Base-by-base conservation (phyloP, 139 green algal genomes). In the Picochlorum sp. region DNA sequence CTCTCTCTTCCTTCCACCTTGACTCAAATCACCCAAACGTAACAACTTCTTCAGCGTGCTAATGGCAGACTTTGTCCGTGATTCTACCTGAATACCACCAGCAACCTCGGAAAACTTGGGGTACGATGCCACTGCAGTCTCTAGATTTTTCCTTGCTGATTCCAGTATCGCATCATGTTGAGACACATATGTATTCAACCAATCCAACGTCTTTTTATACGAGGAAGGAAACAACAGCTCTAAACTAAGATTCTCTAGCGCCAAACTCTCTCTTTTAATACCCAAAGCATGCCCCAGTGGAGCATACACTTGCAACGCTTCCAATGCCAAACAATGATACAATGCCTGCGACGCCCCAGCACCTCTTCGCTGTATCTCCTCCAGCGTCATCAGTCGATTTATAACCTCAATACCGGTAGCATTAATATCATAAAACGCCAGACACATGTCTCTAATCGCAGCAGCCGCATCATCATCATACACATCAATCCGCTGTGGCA, bases 31-130 rank as follows among this genome's bases (percentile, higher is more conserved):
- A 20, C 75, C 79, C 70, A 95, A 69, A 2, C 82, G 69, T 71
- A 98, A 76, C 61, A 98, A 68, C 81, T 98, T 98, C 69, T 87
- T 86, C 83, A 98, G 94, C 10, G 89, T 88, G 75, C 74, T 89
- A 77, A 87, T 95, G 38, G 93, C 73, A 58, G 73, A 88, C 76
- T 98, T 98, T 30, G 82, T 83, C 55, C 91, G 86, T 2, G 69
- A 78, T 3, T 71, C 51, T 14, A 89, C 67, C 68, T 76, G 65
- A 24, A 71, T 78, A 15, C 71, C 77, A 8, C 44, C 58, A 18
- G 79, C 82, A 20, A 91, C 75, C 31, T 55, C 9, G 1, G 60
- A 66, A 45, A 95, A 84, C 4, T 61, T 56, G 13, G 67, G 49
- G 62, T 94, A 57, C 4, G 49, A 47, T n/a, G 60, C 60, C 54